Conservation (phyloP, 139 green algal species). For the Chlamydomonas schloesseri region DNA sequence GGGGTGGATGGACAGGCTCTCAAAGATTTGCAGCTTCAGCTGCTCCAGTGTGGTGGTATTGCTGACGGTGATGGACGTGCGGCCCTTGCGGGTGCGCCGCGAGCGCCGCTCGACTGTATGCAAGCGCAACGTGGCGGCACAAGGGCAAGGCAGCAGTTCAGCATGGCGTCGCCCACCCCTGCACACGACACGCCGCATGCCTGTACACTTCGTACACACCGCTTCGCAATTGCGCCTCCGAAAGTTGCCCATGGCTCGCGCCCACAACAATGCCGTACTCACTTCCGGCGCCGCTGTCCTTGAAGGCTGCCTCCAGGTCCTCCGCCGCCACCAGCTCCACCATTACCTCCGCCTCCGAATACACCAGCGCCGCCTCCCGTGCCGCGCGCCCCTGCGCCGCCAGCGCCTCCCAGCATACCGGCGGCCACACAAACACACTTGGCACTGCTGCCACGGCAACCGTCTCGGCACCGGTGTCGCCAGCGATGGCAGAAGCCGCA, state of each 20-base stretch:
- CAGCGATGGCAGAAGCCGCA: no score
- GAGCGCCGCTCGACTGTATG: conserved; percentile 63
- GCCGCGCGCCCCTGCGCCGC: background rate
- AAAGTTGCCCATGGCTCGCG: no score
- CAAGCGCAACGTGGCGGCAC: no score
- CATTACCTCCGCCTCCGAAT: conserved; percentile 58
- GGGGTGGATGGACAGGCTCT: conserved; percentile 74
- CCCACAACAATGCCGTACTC: no score
- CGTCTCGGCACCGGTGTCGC: background rate
- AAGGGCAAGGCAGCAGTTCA: no score
- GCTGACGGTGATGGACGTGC: conserved; percentile 49
- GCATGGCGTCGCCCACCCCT: no score
- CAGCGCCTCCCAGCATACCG: conserved; percentile 22
- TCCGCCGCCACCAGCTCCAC: conserved; percentile 57
- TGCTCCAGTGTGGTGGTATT: conserved; percentile 52
- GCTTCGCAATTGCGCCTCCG: no score
- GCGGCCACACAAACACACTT: background rate
- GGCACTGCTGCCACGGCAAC: background rate
- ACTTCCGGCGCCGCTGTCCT: background rate
- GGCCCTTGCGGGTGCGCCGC: conserved; percentile 62
- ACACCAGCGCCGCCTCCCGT: conserved; percentile 9
- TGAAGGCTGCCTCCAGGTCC: conserved; percentile 23
- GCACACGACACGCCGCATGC: no score
- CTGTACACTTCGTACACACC: no score
- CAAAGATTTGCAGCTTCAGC: conserved; percentile 67